Evolutionary conservation across 176 grass and related monocot species (phyloP).

Genomic region (Lolium multiflorum): DNA sequence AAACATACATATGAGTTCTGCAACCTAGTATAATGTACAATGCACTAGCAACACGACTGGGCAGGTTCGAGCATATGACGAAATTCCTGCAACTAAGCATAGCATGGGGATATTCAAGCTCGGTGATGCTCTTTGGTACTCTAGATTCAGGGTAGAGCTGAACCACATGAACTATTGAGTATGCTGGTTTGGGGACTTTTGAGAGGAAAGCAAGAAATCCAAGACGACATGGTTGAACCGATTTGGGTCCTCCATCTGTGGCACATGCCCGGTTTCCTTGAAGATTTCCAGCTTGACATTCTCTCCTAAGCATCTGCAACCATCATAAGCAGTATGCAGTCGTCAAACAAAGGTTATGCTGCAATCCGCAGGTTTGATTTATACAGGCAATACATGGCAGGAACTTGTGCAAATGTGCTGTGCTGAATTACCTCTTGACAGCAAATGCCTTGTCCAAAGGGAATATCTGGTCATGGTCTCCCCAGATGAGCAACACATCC

Average conservation of each 20-base stretch:
- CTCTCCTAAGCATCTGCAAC: constrained; percentile 58
- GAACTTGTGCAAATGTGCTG: background rate
- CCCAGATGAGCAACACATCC: constrained; percentile 77
- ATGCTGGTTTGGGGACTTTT: background rate
- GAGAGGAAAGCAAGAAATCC: constrained; percentile 57
- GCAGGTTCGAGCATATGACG: background rate
- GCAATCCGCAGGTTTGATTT: background rate
- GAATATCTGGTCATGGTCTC: constrained; percentile 77
- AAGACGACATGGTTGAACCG: constrained; percentile 68
- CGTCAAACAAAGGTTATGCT: background rate
- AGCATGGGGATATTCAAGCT: background rate
- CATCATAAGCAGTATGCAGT: background rate
- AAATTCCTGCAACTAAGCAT: constrained; percentile 8
- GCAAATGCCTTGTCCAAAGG: constrained; percentile 68
- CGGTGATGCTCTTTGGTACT: background rate
- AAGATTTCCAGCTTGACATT: constrained; percentile 58
- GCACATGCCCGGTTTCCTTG: constrained; percentile 60
- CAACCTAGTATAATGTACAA: background rate
- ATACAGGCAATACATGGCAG: background rate
- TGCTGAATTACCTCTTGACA: constrained; percentile 64
- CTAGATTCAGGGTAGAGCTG: background rate
- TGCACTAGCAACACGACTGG: background rate
- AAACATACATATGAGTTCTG: background rate
- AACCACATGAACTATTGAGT: background rate
- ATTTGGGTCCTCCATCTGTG: constrained; percentile 70